Conservation (phyloP, 495 filamentous ascomycete species). For the Cairneyella variabilis region DNA sequence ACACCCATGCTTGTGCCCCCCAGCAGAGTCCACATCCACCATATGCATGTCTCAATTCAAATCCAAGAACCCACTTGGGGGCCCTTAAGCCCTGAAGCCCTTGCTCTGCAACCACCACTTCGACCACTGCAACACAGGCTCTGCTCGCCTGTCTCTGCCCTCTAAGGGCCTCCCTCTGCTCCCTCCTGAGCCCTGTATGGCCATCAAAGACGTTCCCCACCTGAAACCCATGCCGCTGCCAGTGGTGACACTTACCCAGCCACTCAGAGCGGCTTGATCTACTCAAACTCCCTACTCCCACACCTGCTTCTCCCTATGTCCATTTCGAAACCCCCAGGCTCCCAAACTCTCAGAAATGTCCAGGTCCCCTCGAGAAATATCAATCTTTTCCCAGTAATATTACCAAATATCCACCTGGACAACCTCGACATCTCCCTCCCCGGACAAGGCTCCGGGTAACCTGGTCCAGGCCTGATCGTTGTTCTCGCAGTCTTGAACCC, state of each 20-base stretch:
- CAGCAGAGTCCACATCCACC: no score
- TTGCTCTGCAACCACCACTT: no score
- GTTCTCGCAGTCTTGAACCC: constrained; percentile 5
- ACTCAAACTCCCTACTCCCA: neutral
- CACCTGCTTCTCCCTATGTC: neutral
- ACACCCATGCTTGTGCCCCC: neutral
- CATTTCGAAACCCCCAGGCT: neutral
- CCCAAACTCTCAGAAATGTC: no score
- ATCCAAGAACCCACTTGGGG: neutral
- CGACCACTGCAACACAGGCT: neutral
- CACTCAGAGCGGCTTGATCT: neutral
- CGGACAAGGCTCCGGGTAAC: constrained; percentile 2
- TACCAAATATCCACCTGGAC: neutral
- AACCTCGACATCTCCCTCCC: neutral
- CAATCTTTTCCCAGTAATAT: neutral
- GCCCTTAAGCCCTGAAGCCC: no score
- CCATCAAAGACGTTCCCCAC: neutral
- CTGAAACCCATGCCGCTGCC: neutral
- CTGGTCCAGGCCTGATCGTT: constrained; percentile 13
- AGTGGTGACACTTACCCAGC: neutral
- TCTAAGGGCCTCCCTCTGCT: neutral
- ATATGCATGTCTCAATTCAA: neutral
- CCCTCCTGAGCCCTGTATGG: neutral
- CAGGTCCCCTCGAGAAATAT: no score
- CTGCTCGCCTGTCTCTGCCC: neutral